phyloP scores from a whole-genome alignment of 768 basidiomycete species.

The Mrakia hoshinonis region DNA sequence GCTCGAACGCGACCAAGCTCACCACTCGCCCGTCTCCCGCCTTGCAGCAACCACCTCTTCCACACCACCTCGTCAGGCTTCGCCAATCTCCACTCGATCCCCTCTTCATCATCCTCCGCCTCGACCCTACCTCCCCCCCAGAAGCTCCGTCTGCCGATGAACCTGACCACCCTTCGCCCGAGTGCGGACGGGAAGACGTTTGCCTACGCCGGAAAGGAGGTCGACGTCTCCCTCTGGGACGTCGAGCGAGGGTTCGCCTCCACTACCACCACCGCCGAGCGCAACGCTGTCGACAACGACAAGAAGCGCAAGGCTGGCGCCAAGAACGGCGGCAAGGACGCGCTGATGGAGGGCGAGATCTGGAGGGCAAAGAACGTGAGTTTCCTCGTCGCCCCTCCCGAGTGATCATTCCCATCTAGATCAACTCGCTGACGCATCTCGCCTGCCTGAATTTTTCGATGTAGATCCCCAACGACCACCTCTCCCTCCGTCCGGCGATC shows the following conservation, averaged over 20 bases:
- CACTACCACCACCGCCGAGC: not conserved
- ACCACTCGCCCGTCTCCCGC: not conserved
- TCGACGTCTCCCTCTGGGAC: constrained; percentile 74
- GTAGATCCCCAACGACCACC: constrained; percentile 62
- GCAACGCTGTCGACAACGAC: not conserved
- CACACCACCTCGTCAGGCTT: constrained; percentile 17
- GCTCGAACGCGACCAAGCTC: no score
- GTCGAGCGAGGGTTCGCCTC: constrained; percentile 51
- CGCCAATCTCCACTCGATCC: constrained; percentile 14
- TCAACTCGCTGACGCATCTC: constrained; percentile 6
- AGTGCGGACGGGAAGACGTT: constrained; percentile 46
- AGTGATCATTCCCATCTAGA: not conserved
- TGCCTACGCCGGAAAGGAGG: constrained; percentile 77
- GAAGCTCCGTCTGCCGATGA: constrained; percentile 21
- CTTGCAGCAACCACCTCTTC: constrained; percentile 2
- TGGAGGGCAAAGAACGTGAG: constrained; percentile 78
- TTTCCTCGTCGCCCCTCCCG: not conserved
- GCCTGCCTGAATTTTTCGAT: not conserved
- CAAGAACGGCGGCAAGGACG: constrained; percentile 43
- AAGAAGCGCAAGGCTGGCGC: constrained; percentile 16
- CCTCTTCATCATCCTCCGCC: constrained; percentile 3
- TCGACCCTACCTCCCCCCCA: not conserved
- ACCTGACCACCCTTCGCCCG: constrained; percentile 11
- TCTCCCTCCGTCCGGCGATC: constrained; percentile 69
- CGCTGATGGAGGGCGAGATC: constrained; percentile 59